Conservation (phyloP, 257 asterid species). For the Osmanthus fragrans region DNA sequence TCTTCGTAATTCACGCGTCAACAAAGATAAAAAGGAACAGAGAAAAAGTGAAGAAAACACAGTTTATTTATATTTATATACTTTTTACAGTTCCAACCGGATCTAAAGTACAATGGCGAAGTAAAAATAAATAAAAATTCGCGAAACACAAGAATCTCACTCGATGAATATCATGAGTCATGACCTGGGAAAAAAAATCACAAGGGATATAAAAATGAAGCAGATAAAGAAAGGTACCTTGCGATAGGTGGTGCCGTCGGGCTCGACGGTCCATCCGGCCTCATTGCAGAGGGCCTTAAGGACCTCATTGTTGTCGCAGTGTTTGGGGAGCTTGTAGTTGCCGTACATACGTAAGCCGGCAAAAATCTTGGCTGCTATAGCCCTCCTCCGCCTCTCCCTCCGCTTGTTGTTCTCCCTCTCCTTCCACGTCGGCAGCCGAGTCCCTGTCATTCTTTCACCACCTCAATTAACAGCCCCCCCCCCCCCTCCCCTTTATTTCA, state of each 20-base stretch:
- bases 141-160: not conserved
- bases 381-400: slow-evolving; percentile 72
- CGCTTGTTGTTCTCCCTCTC: slow-evolving; percentile 82
- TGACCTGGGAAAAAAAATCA: not conserved
- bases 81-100: not conserved
- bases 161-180: not conserved
- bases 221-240: slow-evolving; percentile 34
- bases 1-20: slow-evolving; percentile 12
- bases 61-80: not conserved
- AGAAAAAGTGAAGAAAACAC: not conserved
- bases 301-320: slow-evolving; percentile 76
- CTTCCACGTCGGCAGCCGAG: slow-evolving; percentile 74
- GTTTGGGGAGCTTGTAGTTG: slow-evolving; percentile 63
- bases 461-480: not conserved
- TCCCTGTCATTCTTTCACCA: slow-evolving; percentile 25
- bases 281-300: slow-evolving; percentile 74
- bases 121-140: not conserved
- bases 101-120: not conserved
- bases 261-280: slow-evolving; percentile 76
- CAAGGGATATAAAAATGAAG: not conserved
- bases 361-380: slow-evolving; percentile 69
- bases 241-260: slow-evolving; percentile 76
- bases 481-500: slow-evolving; percentile 41
- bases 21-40: slow-evolving; percentile 1
- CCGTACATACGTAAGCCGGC: slow-evolving; percentile 71